Conservation (phyloP, 768 basidiomycete genomes). For the Kwoniella dendrophila region DNA sequence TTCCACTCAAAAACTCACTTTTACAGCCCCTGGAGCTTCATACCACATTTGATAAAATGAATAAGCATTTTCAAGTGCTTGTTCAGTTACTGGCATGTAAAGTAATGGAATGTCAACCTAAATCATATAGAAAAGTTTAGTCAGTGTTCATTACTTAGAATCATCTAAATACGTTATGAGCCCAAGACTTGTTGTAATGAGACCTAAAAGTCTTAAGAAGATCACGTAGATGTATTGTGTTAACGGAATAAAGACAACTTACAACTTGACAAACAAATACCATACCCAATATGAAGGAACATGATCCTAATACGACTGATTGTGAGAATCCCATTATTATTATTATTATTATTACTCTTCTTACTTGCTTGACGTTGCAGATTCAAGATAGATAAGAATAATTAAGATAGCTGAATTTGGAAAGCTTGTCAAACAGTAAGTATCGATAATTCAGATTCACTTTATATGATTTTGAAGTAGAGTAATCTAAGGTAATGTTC, state of each 20-base stretch:
- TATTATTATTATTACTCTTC: not conserved
- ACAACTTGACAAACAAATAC: conserved; percentile 50
- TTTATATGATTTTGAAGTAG: too few species aligned
- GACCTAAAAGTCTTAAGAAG: too few species aligned
- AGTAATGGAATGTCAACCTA: conserved; percentile 85
- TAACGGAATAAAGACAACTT: conserved; percentile 21
- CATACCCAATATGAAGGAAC: conserved; percentile 86
- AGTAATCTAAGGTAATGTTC: too few species aligned
- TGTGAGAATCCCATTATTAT: conserved; percentile 81
- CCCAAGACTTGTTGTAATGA: too few species aligned
- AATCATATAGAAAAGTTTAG: not conserved
- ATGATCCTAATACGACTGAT: conserved; percentile 81
- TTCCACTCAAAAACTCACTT: too few species aligned
- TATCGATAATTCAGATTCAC: too few species aligned
- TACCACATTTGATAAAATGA: conserved; percentile 91
- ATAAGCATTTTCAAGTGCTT: conserved; percentile 72
- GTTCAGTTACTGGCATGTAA: conserved; percentile 67
- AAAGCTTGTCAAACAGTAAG: too few species aligned
- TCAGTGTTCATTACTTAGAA: not conserved
- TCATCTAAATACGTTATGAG: too few species aligned
- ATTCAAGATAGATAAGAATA: not conserved
- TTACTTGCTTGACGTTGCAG: too few species aligned
- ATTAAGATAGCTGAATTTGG: too few species aligned
- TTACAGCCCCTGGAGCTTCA: conserved; percentile 89
- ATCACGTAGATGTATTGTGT: too few species aligned